Evolutionary conservation across 768 basidiomycete genomes (phyloP).

Genomic region (Brasilioporus rufonigricans): DNA sequence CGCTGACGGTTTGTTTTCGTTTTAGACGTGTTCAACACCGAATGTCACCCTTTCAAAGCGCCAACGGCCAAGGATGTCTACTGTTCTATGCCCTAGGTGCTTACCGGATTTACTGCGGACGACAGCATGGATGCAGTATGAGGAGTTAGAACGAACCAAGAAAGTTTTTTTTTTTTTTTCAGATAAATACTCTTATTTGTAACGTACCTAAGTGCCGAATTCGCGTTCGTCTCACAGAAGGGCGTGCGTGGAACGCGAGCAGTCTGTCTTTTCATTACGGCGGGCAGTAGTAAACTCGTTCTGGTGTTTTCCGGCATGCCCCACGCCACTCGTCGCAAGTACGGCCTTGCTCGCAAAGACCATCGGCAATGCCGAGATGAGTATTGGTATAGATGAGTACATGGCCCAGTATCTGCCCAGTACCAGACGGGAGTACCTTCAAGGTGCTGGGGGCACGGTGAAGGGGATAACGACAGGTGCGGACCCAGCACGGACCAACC

Average conservation of each 20-base stretch:
- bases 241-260: too few relatives aligned
- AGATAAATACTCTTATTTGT: neutral
- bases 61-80: conserved; percentile 41
- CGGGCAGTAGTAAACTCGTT: neutral
- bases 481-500: neutral
- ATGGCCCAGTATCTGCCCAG: too few relatives aligned
- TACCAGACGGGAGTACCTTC: too few relatives aligned
- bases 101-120: too few relatives aligned
- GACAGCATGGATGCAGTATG: too few relatives aligned
- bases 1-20: neutral
- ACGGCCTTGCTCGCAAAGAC: too few relatives aligned
- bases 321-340: too few relatives aligned
- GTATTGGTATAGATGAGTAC: too few relatives aligned
- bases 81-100: conserved; percentile 26
- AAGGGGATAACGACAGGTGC: neutral
- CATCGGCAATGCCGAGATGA: too few relatives aligned
- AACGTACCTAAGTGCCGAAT: neutral
- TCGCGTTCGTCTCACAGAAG: neutral
- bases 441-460: neutral
- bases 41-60: conserved; percentile 66
- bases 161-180: too few relatives aligned
- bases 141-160: neutral
- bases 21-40: conserved; percentile 68
- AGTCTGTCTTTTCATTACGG: neutral
- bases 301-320: neutral